Base-by-base conservation (phyloP, 345 rosid genomes). In the Ailanthus altissimus region DNA sequence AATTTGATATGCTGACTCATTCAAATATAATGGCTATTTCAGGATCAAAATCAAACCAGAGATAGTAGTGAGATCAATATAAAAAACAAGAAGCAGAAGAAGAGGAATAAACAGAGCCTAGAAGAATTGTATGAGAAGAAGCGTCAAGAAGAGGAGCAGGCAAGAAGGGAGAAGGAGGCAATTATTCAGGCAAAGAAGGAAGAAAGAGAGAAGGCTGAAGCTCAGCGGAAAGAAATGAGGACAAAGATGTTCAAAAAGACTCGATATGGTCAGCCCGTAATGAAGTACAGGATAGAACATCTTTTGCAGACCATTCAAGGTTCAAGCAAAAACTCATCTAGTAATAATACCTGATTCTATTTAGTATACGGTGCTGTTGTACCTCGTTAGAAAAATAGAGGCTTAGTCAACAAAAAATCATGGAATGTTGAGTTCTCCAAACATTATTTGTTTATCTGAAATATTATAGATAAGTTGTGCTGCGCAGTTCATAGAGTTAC, bases 201-300 rank as follows among this genome's bases (percentile, higher is more conserved):
- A 83, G 92, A 79, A 12, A 85, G 78, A 81, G 93, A 84, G 73
- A 91, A 88, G 79, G 91, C 93, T 11, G 91, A 86, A 78, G 86
- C 97, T 11, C 82, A 82, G 51, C 89, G 98, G 87, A 96, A 91
- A 58, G 83, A 78, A 43, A 84, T 84, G 26, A 91, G 85, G 72
- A 90, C 70, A 75, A 89, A 88, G 77, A 92, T 93, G 97, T 83
- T 90, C 81, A 92, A 85, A 83, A 93, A 74, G 88, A 92, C 98
- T 14, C 75, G 83, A 54, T 82, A 79, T 32, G 99, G 99, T 72
- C 99, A 93, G 70, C 98, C 97, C 46, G 88, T 93, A 2, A 93
- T 93, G 97, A 92, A 96, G 83, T 92, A 93, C 79, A 85, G 94
- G 84, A 92, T 93, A 8, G 93, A 96, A 83, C 89, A 88, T 81